Base-by-base conservation (phyloP, 2,329 filamentous ascomycete species). In the Epichloe brachyelytri region DNA sequence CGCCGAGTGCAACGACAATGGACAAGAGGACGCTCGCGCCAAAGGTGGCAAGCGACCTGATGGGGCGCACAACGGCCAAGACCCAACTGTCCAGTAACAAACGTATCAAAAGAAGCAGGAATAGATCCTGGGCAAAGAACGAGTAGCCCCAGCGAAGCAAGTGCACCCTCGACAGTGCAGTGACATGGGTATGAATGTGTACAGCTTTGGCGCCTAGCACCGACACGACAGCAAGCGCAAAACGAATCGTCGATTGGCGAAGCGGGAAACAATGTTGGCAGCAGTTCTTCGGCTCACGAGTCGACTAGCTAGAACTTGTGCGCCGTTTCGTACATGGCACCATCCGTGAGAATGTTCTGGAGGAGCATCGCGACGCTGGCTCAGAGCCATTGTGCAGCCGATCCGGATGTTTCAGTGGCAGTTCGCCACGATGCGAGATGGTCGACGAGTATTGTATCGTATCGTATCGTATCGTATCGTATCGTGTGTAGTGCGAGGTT, bases 51-150 rank as follows among this genome's bases (percentile, higher is more conserved):
- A 55, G 17, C 11, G 17, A 19, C 3, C 57, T 53, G 7, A 51
- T 0, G 47, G 48, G n/a, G 43, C 17, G 38, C 34, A 53, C 22
- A 52, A 56, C 30, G 51, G 41, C 46, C 2, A 44, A n/a, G 7
- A 51, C 26, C 55, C 59, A 58, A 39, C 58, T 56, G 46, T 60
- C 57, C 22, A 67, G 54, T 0, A 67, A 54, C 6, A 65, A 53
- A 14, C 64, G 56, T 30, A 66, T 57, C 30, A 64, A 14, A 14
- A 65, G 50, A 2, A 66, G 55, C 2, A 65, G 53, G 3, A 60
- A 48, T 0, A 65, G 48, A 20, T 67, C 65, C 34, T 66, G 63
- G 2, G 58, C 58, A 44, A 65, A 64, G 48, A 67, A 67, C 2
- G 64, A 65, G n/a, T 59, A 60, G 34, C 61, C 60, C 55, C 62